Conservation (phyloP, 1,284 basidiomycete species). For the Ganoderma resinaceum region DNA sequence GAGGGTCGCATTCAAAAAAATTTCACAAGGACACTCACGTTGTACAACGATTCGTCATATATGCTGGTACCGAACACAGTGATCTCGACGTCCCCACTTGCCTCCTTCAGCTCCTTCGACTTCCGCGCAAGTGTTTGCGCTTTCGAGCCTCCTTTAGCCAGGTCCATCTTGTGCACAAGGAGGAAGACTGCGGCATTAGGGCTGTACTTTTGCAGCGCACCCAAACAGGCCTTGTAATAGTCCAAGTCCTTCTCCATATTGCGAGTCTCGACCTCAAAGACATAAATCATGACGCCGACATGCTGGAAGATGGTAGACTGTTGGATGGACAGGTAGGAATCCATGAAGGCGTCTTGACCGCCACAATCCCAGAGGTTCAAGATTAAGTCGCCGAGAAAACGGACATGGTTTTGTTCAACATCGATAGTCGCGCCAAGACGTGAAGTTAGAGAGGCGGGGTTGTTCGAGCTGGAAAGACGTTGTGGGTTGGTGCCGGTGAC, state of each 20-base stretch:
- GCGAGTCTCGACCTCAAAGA: slow-evolving; percentile 90
- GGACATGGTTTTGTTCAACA: slow-evolving; percentile 97
- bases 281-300: slow-evolving; percentile 97
- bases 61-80: slow-evolving; percentile 95
- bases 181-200: slow-evolving; percentile 89
- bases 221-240: slow-evolving; percentile 89
- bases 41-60: slow-evolving; percentile 97
- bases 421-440: slow-evolving; percentile 96
- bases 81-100: slow-evolving; percentile 63
- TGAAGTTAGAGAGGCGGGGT: slow-evolving; percentile 90
- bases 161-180: slow-evolving; percentile 97
- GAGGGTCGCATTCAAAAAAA: slow-evolving; percentile 3
- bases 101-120: slow-evolving; percentile 69
- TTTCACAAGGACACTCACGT: slow-evolving; percentile 55
- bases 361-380: slow-evolving; percentile 99
- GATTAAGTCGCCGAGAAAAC: slow-evolving; percentile 93
- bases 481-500: slow-evolving; percentile 1
- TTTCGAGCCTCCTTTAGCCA: slow-evolving; percentile 65
- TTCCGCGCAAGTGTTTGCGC: slow-evolving; percentile 71
- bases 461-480: slow-evolving; percentile 76
- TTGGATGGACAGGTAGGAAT: slow-evolving; percentile 92
- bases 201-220: slow-evolving; percentile 78
- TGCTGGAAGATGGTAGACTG: slow-evolving; percentile 93
- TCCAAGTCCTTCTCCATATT: slow-evolving; percentile 81
- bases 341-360: slow-evolving; percentile 98